These are phyloP conservation scores for Leccinum truebloodii DNA, from an alignment of 768 basidiomycete species.

Conservation along the genomic window DNA sequence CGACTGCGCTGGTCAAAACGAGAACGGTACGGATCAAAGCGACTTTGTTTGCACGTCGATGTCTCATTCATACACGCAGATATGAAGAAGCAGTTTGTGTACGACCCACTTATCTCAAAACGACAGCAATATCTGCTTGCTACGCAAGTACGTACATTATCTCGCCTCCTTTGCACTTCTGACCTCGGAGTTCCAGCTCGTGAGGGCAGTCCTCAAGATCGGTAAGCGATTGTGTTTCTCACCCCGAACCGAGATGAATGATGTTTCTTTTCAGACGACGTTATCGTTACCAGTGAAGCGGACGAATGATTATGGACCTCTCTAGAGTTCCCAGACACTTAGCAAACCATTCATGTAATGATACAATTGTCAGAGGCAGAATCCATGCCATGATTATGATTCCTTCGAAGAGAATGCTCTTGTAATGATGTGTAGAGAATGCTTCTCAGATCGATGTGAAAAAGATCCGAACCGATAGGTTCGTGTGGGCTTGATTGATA, in stretches of 20 bases:
- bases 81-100: constrained; percentile 97
- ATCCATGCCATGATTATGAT: background rate
- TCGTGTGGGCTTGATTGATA: background rate
- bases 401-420: background rate
- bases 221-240: constrained; percentile 45
- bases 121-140: constrained; percentile 95
- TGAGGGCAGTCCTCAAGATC: constrained; percentile 86
- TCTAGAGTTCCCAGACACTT: constrained; percentile 25
- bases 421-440: background rate
- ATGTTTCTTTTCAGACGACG: constrained; percentile 58
- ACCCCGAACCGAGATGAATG: constrained; percentile 3
- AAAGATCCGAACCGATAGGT: background rate
- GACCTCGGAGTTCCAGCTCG: constrained; percentile 51
- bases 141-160: constrained; percentile 68
- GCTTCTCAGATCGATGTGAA: background rate
- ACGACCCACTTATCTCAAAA: constrained; percentile 97
- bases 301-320: constrained; percentile 51
- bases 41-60: background rate
- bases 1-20: constrained; percentile 83
- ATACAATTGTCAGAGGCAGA: constrained; percentile 10
- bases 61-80: constrained; percentile 48
- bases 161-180: background rate
- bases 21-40: constrained; percentile 65
- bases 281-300: constrained; percentile 69
- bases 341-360: constrained; percentile 28